phyloP scores from a whole-genome alignment of 2,329 filamentous ascomycete species.

The Hortaea werneckii region DNA sequence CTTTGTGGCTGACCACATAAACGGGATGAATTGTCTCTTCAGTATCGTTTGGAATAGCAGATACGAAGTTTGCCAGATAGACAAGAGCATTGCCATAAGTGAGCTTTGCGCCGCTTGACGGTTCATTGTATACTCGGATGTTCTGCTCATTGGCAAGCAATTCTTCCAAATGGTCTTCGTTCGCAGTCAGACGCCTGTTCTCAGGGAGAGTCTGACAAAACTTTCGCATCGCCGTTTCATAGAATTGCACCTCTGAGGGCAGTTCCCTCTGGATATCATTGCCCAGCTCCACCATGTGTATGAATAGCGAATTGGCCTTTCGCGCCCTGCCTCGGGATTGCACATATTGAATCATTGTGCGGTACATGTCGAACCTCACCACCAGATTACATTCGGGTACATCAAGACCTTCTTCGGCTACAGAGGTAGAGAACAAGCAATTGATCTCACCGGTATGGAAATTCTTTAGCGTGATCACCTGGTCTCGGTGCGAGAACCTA shows the following conservation, averaged over 20 bases:
- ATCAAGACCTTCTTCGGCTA: conserved; percentile 57
- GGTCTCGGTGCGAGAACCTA: conserved; percentile 59
- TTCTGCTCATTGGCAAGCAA: conserved; percentile 43
- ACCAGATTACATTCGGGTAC: conserved; percentile 59
- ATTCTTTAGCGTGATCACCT: conserved; percentile 61
- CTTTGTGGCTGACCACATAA: conserved; percentile 52
- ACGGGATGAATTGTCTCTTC: conserved; percentile 39
- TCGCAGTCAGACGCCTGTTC: conserved; percentile 58
- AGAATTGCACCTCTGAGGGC: conserved; percentile 50
- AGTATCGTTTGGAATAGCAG: conserved; percentile 51
- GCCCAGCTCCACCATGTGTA: conserved; percentile 68
- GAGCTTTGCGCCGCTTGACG: conserved; percentile 62
- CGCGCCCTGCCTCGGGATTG: conserved; percentile 85
- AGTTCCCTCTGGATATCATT: conserved; percentile 52
- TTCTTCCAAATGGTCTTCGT: conserved; percentile 47
- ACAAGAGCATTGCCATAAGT: conserved; percentile 66
- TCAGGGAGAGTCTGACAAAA: conserved; percentile 69
- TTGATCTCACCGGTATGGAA: conserved; percentile 51
- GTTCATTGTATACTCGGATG: conserved; percentile 47
- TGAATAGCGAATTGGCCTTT: conserved; percentile 64
- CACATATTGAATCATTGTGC: conserved; percentile 87
- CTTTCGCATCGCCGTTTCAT: conserved; percentile 52
- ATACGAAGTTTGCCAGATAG: conserved; percentile 63
- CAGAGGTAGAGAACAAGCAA: conserved; percentile 53
- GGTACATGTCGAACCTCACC: conserved; percentile 73